These are phyloP conservation scores for Blepharisma undulans DNA, from an alignment of 169 alveolate species.

Conservation along the genomic window DNA sequence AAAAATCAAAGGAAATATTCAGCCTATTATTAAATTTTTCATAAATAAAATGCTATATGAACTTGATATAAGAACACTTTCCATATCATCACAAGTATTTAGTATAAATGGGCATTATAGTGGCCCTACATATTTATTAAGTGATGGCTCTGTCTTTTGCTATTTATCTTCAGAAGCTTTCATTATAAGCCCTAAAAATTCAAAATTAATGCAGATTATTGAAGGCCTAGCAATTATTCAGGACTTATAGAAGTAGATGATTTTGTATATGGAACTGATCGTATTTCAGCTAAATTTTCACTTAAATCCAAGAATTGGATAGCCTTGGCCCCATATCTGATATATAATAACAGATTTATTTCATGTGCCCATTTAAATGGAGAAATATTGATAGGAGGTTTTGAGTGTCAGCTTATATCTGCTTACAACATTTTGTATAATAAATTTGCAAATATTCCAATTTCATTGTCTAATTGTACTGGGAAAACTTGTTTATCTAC, in stretches of 20 bases:
- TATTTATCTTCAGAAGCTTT: background rate
- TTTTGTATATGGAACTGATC: background rate
- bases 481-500: background rate
- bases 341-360: background rate
- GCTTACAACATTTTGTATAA: background rate
- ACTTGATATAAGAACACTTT: background rate
- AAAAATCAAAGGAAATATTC: background rate
- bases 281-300: background rate
- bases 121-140: background rate
- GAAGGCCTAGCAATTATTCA: background rate
- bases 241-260: background rate
- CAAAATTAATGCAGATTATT: background rate
- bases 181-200: background rate
- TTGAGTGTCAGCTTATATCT: background rate
- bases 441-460: background rate
- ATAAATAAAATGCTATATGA: background rate
- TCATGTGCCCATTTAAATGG: background rate
- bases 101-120: background rate
- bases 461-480: background rate
- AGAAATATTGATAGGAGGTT: background rate
- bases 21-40: background rate
- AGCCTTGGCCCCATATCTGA: background rate
- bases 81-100: too few relatives aligned
- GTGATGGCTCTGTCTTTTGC: background rate
- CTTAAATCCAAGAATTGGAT: background rate